Conservation (phyloP, 208 protist genomes). For the Leishmania tropica region DNA sequence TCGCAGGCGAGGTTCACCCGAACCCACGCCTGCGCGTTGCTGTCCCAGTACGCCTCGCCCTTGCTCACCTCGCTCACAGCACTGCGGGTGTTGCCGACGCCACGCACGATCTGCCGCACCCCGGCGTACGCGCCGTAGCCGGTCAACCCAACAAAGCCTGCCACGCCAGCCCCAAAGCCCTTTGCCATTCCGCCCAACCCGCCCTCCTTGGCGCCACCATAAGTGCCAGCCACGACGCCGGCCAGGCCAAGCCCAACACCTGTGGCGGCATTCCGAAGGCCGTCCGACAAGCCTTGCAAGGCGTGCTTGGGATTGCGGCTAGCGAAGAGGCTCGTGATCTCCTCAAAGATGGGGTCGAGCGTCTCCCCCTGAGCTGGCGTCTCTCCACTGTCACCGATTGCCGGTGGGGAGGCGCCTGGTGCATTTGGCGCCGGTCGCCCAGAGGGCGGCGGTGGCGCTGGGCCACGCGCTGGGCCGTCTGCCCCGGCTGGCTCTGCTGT, state of each 20-base stretch:
- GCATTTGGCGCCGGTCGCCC: neutral
- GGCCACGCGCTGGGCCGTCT: neutral
- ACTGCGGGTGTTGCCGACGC: constrained; percentile 44
- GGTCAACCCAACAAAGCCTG: constrained; percentile 25
- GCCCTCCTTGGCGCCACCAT: constrained; percentile 25
- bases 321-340: constrained; percentile 44
- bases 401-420: neutral
- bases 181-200: constrained; percentile 34
- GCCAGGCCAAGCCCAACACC: constrained; percentile 44
- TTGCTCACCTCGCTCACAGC: constrained; percentile 35
- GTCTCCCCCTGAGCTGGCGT: neutral
- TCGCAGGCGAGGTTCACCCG: constrained; percentile 39
- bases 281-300: constrained; percentile 37
- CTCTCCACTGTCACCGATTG: neutral
- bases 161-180: constrained; percentile 40
- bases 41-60: constrained; percentile 60
- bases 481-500: neutral
- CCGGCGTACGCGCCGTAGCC: constrained; percentile 42
- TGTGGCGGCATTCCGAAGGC: constrained; percentile 31
- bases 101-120: constrained; percentile 37
- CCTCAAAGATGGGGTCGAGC: constrained; percentile 7
- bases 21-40: constrained; percentile 41
- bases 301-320: constrained; percentile 46
- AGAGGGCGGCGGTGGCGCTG: neutral
- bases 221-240: constrained; percentile 32